A percentile compares a stretch with the other conserved stretches of the same genome.
Conservation (phyloP, 2,329 filamentous ascomycete species). For the Biscogniauxia marginata region DNA sequence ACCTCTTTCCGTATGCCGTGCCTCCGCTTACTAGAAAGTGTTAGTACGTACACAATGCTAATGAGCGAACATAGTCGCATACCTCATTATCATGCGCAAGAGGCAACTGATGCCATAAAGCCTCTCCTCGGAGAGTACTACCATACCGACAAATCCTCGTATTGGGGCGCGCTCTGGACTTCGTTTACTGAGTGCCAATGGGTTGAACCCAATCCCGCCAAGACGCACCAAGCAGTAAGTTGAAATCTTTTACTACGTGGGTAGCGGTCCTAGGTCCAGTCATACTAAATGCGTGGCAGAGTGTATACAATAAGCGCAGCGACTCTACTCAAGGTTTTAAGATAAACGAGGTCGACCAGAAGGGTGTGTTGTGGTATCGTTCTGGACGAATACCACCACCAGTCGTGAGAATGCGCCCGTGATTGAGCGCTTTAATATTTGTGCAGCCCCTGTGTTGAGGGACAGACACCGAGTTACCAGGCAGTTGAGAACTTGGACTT, state of each 20-base stretch:
- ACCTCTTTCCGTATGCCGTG: conserved; percentile 53
- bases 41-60: conserved; percentile 6
- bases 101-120: conserved; percentile 57
- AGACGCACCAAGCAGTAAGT: conserved; percentile 18
- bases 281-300: not conserved
- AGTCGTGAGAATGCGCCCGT: conserved; percentile 6
- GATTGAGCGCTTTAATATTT: not conserved
- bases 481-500: too few relatives aligned
- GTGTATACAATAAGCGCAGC: not conserved
- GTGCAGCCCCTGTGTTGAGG: too few relatives aligned
- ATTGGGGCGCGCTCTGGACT: conserved; percentile 45
- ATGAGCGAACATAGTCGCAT: conserved; percentile 40
- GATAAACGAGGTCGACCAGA: conserved; percentile 6
- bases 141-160: conserved; percentile 43
- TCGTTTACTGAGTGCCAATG: conserved; percentile 48
- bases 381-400: conserved; percentile 10
- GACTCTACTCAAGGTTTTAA: not conserved
- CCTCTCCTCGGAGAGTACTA: conserved; percentile 57
- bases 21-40: not conserved
- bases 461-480: too few relatives aligned
- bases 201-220: conserved; percentile 40
- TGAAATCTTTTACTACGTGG: not conserved
- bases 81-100: conserved; percentile 59
- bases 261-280: too few relatives aligned
- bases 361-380: conserved; percentile 15